Percentiles rank a stretch among this genome's conserved stretches.
These are phyloP conservation scores for Chlorella sp. DNA, from an alignment of 139 green algal genomes.

Conservation along the genomic window DNA sequence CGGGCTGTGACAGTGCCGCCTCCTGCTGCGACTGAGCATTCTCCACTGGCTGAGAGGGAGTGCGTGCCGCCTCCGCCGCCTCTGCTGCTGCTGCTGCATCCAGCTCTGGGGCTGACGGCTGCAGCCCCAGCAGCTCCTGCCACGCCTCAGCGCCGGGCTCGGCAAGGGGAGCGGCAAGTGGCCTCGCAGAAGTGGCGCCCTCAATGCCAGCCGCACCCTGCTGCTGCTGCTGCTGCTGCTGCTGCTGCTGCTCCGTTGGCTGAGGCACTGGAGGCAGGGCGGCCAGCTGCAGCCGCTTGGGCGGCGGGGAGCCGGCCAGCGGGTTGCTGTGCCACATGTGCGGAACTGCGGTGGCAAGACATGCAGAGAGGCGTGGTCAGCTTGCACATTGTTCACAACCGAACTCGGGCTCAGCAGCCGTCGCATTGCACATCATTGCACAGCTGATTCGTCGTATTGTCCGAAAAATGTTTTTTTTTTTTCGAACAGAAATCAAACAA, in stretches of 20 bases:
- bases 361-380: too few relatives aligned
- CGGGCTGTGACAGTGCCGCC: too few relatives aligned
- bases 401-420: too few relatives aligned
- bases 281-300: background rate
- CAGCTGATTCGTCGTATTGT: background rate
- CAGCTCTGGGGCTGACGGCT: background rate
- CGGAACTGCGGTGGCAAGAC: background rate
- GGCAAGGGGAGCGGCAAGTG: too few relatives aligned
- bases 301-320: background rate
- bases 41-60: background rate
- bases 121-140: background rate
- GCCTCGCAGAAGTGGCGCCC: background rate
- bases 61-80: background rate
- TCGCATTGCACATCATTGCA: background rate
- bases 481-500: too few relatives aligned
- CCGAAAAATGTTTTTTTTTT: too few relatives aligned
- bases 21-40: background rate
- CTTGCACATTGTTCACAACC: too few relatives aligned
- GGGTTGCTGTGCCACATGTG: slow-evolving; percentile 32
- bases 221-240: background rate
- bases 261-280: background rate
- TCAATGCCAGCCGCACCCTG: background rate
- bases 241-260: background rate
- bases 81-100: background rate
- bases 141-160: too few relatives aligned